Base-by-base conservation (phyloP, 768 basidiomycete genomes). In the Dioszegia crocea region DNA sequence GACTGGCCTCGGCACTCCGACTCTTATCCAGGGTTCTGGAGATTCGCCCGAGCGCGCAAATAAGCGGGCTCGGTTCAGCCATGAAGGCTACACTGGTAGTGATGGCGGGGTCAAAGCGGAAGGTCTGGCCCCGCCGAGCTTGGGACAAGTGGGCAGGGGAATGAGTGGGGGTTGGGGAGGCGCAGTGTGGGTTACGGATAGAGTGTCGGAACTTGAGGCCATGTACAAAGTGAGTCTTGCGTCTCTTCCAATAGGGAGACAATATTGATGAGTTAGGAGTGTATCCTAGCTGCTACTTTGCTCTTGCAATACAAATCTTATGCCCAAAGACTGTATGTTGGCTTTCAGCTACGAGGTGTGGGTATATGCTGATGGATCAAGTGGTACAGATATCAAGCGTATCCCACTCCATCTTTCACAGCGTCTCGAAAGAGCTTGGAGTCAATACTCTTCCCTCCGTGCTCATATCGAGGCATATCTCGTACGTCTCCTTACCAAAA, bases 391-490 rank as follows among this genome's bases (percentile, higher is more conserved):
- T n/a, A n/a, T 14, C 19, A 41, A 51, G 14, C 24, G 41, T 10
- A 43, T 36, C 2, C 56, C 56, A 8, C 19, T 45, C 14, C 55
- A 64, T 43, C 55, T 64, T 17, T 21, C 36, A 21, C 30, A 44
- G 29, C 27, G 54, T 11, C 33, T 63, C 0, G 46, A 57, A 11
- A 12, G 14, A 12, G 40, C 62, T 38, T 63, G 62, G 62, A 23
- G 40, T 6, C 10, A 24, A 11, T 63, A 63, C 49, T 45, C 59
- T 19, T 39, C 58, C 19, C 39, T 54, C 10, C 52, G 62, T 3
- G 26, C 59, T 6, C 62, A 63, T 46, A 49, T 63, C 30, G 62
- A 60, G 24, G 16, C 29, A 19, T 63, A 59, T 30, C 58, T 63
- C 54, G 62, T 63, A 36, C 3, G 62, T 47, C 51, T 21, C 12